Evolutionary conservation across 78 protist genomes (phyloP), one percentile per base, ranked within the genome.

Genomic region (Dictyostelium firmibasis): DNA sequence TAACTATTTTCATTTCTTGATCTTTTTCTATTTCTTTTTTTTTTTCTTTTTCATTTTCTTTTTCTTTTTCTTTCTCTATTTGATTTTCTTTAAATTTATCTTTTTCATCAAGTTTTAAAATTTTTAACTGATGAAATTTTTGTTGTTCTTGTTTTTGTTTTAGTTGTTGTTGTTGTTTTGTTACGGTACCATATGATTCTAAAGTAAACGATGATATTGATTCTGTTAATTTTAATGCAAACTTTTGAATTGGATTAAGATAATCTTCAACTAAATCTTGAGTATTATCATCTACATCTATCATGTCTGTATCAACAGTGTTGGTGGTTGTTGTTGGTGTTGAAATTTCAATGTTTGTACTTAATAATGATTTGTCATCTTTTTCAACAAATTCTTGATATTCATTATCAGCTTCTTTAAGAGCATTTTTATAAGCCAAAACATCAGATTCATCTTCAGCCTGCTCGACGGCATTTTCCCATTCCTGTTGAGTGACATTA

Each of bases 401-500:
- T 27, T 91, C 95, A 33, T 50, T 25, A 2, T 83, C 86, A 62
- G 82, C 86, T 50, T 93, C 96, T 38, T 85, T 84, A 10, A 78
- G 70, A 41, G 93, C 96, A 60, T 60, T 76, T n/a, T 60, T 67
- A 16, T 78, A 84, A 3, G 96, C 96, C 0, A 81, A 25, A 5
- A 79, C 79, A 86, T 87, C 92, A 11, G 93, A 70, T 33, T 77
- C 89, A 50, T 95, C 96, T 23, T 93, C 96, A 33, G 82, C 85
- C 13, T 84, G 67, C 31, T 83, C 92, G 8, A 85, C 82, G 0
- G 91, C 86, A 67, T 86, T 57, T 38, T 74, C 93, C 96, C 96
- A 85, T 31, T 83, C 96, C 23, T 44, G 36, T 77, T 85, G 85
- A 31, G 86, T 31, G 7, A 83, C 67, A n/a, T 72, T 82, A 3